Conservation (phyloP, 139 green algal species). For the Nannochloris sp. region DNA sequence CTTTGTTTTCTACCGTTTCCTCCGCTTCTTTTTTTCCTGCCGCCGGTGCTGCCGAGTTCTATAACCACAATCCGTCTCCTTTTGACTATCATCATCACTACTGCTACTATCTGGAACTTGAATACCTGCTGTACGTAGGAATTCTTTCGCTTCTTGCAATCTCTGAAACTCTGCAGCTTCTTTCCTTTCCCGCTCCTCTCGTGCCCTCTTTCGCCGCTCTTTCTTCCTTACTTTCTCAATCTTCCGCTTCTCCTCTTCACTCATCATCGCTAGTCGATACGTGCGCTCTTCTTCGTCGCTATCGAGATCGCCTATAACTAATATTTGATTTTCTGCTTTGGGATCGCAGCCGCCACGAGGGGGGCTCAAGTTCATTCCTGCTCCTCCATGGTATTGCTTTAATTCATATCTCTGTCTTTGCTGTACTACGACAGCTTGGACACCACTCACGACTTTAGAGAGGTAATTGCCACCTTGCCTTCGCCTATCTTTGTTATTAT, state of each 20-base stretch:
- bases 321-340: conserved; percentile 35
- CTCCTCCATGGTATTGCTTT: conserved; percentile 22
- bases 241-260: conserved; percentile 5
- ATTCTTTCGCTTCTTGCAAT: not conserved
- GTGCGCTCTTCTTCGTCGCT: conserved; percentile 14
- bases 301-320: conserved; percentile 34
- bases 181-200: not conserved
- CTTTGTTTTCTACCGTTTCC: not conserved
- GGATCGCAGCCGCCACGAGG: conserved; percentile 29
- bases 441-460: conserved; percentile 22
- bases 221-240: not conserved
- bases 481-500: too few relatives aligned
- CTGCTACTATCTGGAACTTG: not conserved
- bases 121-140: not conserved
- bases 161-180: too few relatives aligned
- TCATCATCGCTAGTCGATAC: conserved; percentile 10
- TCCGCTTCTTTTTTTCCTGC: not conserved
- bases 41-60: not conserved
- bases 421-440: conserved; percentile 15
- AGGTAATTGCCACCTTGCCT: conserved; percentile 6
- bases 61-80: not conserved
- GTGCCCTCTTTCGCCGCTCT: not conserved
- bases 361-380: conserved; percentile 19
- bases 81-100: not conserved
- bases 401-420: conserved; percentile 26